Evolutionary conservation across 2,329 filamentous ascomycete species (phyloP).

Genomic region (Claviceps purpurea): DNA sequence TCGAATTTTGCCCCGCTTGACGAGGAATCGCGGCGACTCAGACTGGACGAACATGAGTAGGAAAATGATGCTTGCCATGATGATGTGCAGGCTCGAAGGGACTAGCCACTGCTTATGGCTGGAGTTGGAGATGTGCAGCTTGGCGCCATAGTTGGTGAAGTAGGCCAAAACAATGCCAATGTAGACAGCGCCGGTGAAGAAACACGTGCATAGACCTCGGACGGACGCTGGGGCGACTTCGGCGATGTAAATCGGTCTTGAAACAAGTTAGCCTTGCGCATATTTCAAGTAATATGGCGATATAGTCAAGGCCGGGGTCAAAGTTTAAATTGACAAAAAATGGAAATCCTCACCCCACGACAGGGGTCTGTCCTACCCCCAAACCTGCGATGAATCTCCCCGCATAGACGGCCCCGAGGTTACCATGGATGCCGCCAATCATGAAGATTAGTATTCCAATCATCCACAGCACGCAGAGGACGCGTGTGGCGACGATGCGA

Average conservation of each 20-base stretch:
- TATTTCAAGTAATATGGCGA: too few species aligned
- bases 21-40: conserved; percentile 58
- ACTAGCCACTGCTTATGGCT: conserved; percentile 44
- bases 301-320: too few species aligned
- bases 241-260: conserved; percentile 52
- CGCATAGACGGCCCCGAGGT: conserved; percentile 44
- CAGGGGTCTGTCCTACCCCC: conserved; percentile 53
- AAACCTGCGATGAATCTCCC: conserved; percentile 54
- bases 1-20: conserved; percentile 49
- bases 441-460: conserved; percentile 46
- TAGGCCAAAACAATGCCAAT: conserved; percentile 68
- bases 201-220: conserved; percentile 57
- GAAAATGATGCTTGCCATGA: conserved; percentile 62
- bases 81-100: conserved; percentile 63
- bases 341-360: conserved; percentile 33
- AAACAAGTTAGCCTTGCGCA: too few species aligned
- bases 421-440: conserved; percentile 35
- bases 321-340: too few species aligned
- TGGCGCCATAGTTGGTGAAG: conserved; percentile 55
- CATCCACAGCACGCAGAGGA: conserved; percentile 44
- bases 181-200: conserved; percentile 47
- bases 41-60: conserved; percentile 53
- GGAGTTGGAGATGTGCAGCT: conserved; percentile 33
- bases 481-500: conserved; percentile 46
- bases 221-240: conserved; percentile 58